A percentile compares a stretch with the other conserved stretches of the same genome.
These are phyloP conservation scores for Erodium maritimum DNA, from an alignment of 345 rosid genomes.

Conservation along the genomic window DNA sequence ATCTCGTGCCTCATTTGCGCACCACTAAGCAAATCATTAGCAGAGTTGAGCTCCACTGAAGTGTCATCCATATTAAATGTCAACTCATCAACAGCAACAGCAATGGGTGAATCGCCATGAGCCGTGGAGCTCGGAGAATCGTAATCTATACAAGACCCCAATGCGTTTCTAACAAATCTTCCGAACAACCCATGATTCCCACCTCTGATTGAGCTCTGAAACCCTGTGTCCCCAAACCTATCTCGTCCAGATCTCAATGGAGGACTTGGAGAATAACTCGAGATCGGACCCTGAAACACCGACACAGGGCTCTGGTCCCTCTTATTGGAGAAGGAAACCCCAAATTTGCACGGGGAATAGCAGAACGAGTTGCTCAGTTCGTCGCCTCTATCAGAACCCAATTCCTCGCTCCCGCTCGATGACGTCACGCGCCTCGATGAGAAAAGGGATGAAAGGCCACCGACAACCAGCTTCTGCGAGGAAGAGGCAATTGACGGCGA, in stretches of 20 bases:
- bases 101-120: slow-evolving; percentile 10
- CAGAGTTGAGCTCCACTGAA: slow-evolving; percentile 33
- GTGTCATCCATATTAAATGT: slow-evolving; percentile 71
- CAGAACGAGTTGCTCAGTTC: slow-evolving; percentile 48
- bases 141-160: slow-evolving; percentile 70
- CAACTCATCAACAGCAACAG: slow-evolving; percentile 53
- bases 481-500: slow-evolving; percentile 41
- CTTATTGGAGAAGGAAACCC: slow-evolving; percentile 34
- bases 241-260: slow-evolving; percentile 46
- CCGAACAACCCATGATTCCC: slow-evolving; percentile 43
- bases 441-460: slow-evolving; percentile 82
- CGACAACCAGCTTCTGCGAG: slow-evolving; percentile 46
- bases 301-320: slow-evolving; percentile 69
- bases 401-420: slow-evolving; percentile 38
- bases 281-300: slow-evolving; percentile 62
- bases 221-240: slow-evolving; percentile 23
- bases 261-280: slow-evolving; percentile 37
- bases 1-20: slow-evolving; percentile 68
- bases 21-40: slow-evolving; percentile 38
- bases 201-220: slow-evolving; percentile 32
- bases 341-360: slow-evolving; percentile 40
- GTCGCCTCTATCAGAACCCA: slow-evolving; percentile 25
- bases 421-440: slow-evolving; percentile 32
- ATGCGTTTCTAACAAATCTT: slow-evolving; percentile 59
- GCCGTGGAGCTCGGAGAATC: slow-evolving; percentile 30